Percentiles rank a stretch among this genome's conserved stretches.
Conservation (phyloP, 2,329 filamentous ascomycete genomes). For the Blumeriella jaapii region DNA sequence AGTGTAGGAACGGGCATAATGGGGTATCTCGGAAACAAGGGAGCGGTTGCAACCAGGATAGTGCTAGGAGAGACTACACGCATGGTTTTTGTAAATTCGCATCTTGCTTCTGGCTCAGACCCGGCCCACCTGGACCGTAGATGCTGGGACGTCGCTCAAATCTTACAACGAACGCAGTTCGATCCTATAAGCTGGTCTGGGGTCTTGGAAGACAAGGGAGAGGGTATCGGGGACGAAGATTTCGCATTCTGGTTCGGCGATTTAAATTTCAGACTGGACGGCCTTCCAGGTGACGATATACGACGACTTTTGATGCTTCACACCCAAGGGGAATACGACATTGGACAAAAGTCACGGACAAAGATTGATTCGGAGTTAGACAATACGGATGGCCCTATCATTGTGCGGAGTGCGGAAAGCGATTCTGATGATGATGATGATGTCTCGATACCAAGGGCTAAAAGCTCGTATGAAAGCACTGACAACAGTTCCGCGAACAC, state of each 20-base stretch:
- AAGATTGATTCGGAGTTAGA: constrained; percentile 27
- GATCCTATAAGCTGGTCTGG: constrained; percentile 57
- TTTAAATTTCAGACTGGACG: constrained; percentile 85
- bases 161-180: constrained; percentile 66
- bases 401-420: constrained; percentile 31
- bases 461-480: constrained; percentile 24
- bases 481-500: constrained; percentile 29
- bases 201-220: constrained; percentile 51
- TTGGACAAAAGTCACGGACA: constrained; percentile 31
- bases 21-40: constrained; percentile 95
- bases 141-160: constrained; percentile 77
- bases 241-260: constrained; percentile 96
- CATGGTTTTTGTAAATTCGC: constrained; percentile 82
- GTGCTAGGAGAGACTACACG: constrained; percentile 83
- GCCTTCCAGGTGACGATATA: constrained; percentile 82
- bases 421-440: constrained; percentile 35
- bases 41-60: constrained; percentile 70
- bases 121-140: constrained; percentile 66
- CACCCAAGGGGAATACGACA: constrained; percentile 63
- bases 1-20: constrained; percentile 81
- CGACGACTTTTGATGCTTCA: constrained; percentile 74
- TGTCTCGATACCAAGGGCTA: constrained; percentile 12
- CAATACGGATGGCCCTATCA: constrained; percentile 39
- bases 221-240: constrained; percentile 77
- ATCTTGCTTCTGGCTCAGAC: constrained; percentile 80